Evolutionary conservation across 495 filamentous ascomycete genomes (phyloP), one percentile per base, ranked within the genome.

Genomic region (Xylaria flabelliformis): DNA sequence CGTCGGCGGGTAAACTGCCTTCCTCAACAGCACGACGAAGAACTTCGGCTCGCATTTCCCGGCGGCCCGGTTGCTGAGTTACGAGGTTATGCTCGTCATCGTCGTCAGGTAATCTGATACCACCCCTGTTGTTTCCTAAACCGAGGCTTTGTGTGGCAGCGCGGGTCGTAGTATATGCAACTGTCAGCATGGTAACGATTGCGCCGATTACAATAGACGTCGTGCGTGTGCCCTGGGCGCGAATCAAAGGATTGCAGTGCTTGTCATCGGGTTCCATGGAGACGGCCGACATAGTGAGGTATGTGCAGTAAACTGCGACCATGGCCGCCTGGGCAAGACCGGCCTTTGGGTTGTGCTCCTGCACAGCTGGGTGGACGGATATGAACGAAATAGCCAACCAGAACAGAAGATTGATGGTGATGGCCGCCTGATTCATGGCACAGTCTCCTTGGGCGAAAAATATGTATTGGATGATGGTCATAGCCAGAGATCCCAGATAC

Each of bases 191-290:
- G 29, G 96, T 99, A 70, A 97, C 91, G 73, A 98, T 92, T 44
- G 96, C 96, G 68, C 96, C 96, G 74, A 99, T 84, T 65, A 98
- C 88, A 71, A 98, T 89, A 62, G 92, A 95, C 1, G 93, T 95
- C 1, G 91, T 96, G 53, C 96, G 89, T n/a, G 95, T 95, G 68
- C 93, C 94, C 46, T 92, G 90, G 24, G 95, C 95, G 51, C 94
- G 92, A 64, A 97, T 86, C 62, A 98, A 83, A 4, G 96, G 96
- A 83, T 99, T 99, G 88, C 96, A 99, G 64, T 92, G 88, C 69
- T 90, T 89, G 82, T 98, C 94, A 83, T 99, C 96, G 4, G 96
- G 96, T 76, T 99, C 95, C 96, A 99, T 98, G 69, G 93, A 95
- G 2, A 99, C 97, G 66, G 96, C 97, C 4, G 94, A 97, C 91